These are phyloP conservation scores for Haplosporangium gracile DNA, from an alignment of 192 early-diverging fungal species.

Conservation along the genomic window DNA sequence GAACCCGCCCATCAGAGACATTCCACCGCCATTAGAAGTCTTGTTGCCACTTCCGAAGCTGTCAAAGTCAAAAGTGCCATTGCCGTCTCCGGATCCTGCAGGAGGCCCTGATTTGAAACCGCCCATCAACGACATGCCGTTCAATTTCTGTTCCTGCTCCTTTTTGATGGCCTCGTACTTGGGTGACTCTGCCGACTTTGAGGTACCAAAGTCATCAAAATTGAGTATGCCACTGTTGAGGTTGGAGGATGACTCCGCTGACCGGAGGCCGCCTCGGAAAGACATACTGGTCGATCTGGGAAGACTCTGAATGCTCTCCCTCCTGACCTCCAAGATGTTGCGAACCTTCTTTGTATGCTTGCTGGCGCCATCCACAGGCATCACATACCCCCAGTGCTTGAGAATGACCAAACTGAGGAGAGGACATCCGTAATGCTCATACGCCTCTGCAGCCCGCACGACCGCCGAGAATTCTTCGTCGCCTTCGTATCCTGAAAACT, in stretches of 20 bases:
- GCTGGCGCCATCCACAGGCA: slow-evolving; percentile 29
- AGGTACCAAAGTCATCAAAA: slow-evolving; percentile 16
- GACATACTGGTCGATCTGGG: slow-evolving; percentile 32
- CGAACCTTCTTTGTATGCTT: slow-evolving; percentile 13
- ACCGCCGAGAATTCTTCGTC: slow-evolving; percentile 76
- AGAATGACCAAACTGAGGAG: slow-evolving; percentile 82
- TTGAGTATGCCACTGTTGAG: slow-evolving; percentile 21
- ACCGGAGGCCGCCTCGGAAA: slow-evolving; percentile 24
- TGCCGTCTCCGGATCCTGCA: not conserved
- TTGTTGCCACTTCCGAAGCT: not conserved
- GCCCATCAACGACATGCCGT: slow-evolving; percentile 29
- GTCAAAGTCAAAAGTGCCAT: slow-evolving; percentile 19
- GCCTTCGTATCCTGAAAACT: slow-evolving; percentile 60
- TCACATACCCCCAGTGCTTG: slow-evolving; percentile 60
- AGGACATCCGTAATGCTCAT: slow-evolving; percentile 86
- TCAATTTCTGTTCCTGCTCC: not conserved
- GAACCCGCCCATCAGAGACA: slow-evolving; percentile 33
- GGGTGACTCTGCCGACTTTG: not conserved
- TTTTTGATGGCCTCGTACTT: not conserved
- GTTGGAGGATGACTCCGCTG: not conserved
- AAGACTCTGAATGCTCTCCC: slow-evolving; percentile 27
- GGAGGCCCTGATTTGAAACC: not conserved
- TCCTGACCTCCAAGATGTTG: slow-evolving; percentile 31
- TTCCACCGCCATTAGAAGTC: slow-evolving; percentile 7
- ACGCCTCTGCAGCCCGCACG: slow-evolving; percentile 70